phyloP scores from a whole-genome alignment of 2,329 filamentous ascomycete species.

The Ophiostoma sp. region DNA sequence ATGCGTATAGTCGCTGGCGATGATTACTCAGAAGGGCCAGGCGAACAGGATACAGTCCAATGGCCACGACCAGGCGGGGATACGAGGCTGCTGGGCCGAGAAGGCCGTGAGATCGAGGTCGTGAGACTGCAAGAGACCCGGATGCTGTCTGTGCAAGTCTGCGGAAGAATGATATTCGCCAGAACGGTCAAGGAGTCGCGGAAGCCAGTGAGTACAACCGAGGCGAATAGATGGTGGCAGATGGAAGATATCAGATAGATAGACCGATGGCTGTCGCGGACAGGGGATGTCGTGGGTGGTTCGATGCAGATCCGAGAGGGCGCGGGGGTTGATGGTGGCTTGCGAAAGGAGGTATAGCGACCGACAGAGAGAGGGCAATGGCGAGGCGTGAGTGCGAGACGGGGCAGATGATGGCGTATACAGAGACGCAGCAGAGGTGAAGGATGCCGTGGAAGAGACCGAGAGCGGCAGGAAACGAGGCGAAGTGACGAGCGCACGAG shows the following conservation, averaged over 20 bases:
- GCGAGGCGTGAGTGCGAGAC: background rate
- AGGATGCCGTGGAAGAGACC: background rate
- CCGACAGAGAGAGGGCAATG: background rate
- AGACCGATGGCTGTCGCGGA: background rate
- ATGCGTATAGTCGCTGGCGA: background rate
- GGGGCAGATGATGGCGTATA: background rate
- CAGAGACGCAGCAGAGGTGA: background rate
- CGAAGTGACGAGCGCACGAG: background rate
- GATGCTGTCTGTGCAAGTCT: too few species aligned
- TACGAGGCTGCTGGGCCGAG: background rate
- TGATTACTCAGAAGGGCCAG: background rate
- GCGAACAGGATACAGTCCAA: background rate
- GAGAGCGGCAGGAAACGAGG: background rate
- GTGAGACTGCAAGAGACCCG: too few species aligned
- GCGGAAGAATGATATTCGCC: background rate
- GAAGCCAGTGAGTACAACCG: background rate
- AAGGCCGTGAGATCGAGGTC: background rate
- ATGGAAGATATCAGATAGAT: background rate
- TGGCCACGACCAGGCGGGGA: background rate
- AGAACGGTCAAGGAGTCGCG: background rate
- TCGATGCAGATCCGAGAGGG: background rate
- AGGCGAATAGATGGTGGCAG: background rate
- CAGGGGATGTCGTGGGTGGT: slow-evolving; percentile 12
- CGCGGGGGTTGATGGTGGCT: background rate
- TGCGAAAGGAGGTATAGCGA: background rate